Base-by-base conservation (phyloP, 116 monocot genomes). In the Posidonia oceanica region DNA sequence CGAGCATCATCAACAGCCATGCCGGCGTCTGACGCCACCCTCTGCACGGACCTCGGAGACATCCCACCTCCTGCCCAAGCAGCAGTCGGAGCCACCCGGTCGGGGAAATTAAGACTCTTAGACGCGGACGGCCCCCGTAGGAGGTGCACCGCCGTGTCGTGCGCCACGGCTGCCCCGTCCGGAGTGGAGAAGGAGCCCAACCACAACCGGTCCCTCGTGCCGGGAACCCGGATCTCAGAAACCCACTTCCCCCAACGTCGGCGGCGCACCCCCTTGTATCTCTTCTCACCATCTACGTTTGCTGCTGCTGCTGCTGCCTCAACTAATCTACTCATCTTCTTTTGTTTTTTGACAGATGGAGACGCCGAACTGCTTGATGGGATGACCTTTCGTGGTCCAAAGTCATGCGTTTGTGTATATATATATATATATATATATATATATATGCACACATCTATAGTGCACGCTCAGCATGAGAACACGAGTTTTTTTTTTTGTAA, bases 171-270 rank as follows among this genome's bases (percentile, higher is more conserved):
- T n/a, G 91, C 91, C 0, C 88, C 91, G 69, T 92, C 91, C 12
- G 91, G 69, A 3, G 83, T 81, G 16, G 83, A 11, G 69, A 79
- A 92, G 4, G 91, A 83, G 7, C 91, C 88, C 10, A 92, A 74
- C 91, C 91, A 92, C 10, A 88, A 77, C 42, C 91, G 78, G 36
- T 88, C 73, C 15, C 72, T 63, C 13, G 75, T 54, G 18, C 76
- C 82, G 0, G 91, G 91, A 3, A 88, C 91, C 4, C 88, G 77
- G 18, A 92, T 83, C 69, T 92, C 91, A n/a, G 91, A 88, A 21
- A 92, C 91, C 88, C 86, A 92, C 56, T 92, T 92, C 17, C 91
- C 91, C 88, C 88, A 88, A 15, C 44, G 66, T 52, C 91, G 77
- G 4, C 80, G 83, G 0, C 88, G 88, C n/a, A 85, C 86, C 14